phyloP scores from a whole-genome alignment of 2,329 filamentous ascomycete species.

The Cryphonectria nitschkei region DNA sequence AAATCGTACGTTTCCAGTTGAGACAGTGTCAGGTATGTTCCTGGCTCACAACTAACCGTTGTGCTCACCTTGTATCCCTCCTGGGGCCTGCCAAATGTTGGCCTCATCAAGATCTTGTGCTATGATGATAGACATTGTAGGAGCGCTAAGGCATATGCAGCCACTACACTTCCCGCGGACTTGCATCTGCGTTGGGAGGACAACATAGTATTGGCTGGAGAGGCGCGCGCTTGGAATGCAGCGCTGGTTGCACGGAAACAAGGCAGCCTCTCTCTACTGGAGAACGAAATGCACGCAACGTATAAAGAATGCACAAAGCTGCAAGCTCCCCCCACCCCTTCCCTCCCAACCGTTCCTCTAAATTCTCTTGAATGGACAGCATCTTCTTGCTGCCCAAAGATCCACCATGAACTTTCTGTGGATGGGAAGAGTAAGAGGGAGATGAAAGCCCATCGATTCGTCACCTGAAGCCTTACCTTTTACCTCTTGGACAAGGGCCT shows the following conservation, averaged over 20 bases:
- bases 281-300: no score
- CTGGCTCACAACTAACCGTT: not conserved
- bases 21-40: not conserved
- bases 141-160: not conserved
- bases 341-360: not conserved
- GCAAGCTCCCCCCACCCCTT: not conserved
- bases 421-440: not conserved
- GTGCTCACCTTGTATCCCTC: not conserved
- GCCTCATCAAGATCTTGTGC: not conserved
- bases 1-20: not conserved
- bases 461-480: not conserved
- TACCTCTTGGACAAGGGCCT: constrained; percentile 11
- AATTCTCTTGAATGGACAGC: no score
- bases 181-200: not conserved
- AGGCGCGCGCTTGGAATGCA: constrained; percentile 12
- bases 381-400: not conserved
- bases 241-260: not conserved
- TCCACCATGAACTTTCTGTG: constrained; percentile 5
- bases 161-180: not conserved
- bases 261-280: not conserved
- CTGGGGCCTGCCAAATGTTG: not conserved
- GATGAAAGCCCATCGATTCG: constrained; percentile 8
- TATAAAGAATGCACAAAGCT: constrained; percentile 8
- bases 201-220: constrained; percentile 3
- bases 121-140: not conserved